These are phyloP conservation scores for Aurantiochytrium sp. DNA, from an alignment of 108 stramenopile genomes.

Conservation along the genomic window DNA sequence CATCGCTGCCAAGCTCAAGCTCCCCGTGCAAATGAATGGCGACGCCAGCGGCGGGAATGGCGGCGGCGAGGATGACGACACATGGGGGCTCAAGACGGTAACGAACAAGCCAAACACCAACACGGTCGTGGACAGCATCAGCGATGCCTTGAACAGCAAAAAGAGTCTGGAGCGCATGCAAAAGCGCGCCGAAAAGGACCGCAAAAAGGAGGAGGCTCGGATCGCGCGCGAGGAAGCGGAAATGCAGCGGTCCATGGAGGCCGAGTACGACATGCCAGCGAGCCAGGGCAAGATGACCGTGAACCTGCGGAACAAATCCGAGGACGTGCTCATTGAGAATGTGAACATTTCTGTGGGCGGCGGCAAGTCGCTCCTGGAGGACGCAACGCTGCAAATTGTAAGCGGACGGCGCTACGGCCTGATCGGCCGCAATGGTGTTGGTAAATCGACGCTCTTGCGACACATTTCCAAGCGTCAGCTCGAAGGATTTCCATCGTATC, in stretches of 20 bases:
- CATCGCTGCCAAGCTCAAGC: background rate
- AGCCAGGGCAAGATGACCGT: background rate
- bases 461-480: constrained; percentile 47
- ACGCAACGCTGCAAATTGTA: constrained; percentile 59
- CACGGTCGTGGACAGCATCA: background rate
- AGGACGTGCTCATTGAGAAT: background rate
- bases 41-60: background rate
- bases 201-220: background rate
- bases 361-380: constrained; percentile 56
- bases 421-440: constrained; percentile 76
- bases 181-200: background rate
- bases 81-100: background rate
- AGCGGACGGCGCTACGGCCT: constrained; percentile 69
- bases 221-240: background rate
- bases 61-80: background rate
- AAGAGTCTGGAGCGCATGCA: constrained; percentile 6
- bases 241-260: background rate
- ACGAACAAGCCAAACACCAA: background rate
- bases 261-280: background rate
- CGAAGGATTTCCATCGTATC: constrained; percentile 54
- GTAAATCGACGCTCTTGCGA: constrained; percentile 73
- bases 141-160: background rate
- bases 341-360: constrained; percentile 15
- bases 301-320: background rate
- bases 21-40: background rate